A percentile compares a stretch with the other conserved stretches of the same genome.
These are phyloP conservation scores for Colletotrichum viniferum DNA, from an alignment of 2,329 filamentous ascomycete species.

Conservation along the genomic window DNA sequence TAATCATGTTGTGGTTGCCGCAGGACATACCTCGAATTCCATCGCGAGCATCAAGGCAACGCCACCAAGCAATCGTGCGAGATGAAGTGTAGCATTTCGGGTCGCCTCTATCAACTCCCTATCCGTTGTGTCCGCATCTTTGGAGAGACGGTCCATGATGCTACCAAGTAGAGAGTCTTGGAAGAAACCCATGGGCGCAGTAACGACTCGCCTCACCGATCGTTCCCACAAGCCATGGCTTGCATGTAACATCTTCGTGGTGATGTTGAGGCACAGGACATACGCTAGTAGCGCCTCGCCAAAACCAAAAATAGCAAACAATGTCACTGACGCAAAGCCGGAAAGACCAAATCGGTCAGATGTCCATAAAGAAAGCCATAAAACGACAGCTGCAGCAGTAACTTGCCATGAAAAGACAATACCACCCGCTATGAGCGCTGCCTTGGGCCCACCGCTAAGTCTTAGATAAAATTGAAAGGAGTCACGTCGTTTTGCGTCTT, in stretches of 20 bases:
- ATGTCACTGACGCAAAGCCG: neutral
- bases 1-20: no score
- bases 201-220: neutral
- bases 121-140: neutral
- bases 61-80: neutral
- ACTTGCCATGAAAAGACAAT: neutral
- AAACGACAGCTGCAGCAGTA: neutral
- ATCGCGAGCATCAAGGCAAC: neutral
- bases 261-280: neutral
- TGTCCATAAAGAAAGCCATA: neutral
- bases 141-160: neutral
- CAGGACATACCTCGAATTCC: neutral
- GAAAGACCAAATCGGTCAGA: neutral
- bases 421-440: neutral
- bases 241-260: neutral
- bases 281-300: neutral
- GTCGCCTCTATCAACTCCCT: neutral
- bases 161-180: neutral
- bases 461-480: neutral
- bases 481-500: neutral
- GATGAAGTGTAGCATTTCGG: neutral
- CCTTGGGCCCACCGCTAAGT: neutral
- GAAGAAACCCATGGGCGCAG: neutral
- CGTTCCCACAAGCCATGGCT: neutral
- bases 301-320: neutral